A percentile compares a stretch with the other conserved stretches of the same genome.
These are phyloP conservation scores for Edaphochlamys debaryana DNA, from an alignment of 139 green algal species.

Conservation along the genomic window DNA sequence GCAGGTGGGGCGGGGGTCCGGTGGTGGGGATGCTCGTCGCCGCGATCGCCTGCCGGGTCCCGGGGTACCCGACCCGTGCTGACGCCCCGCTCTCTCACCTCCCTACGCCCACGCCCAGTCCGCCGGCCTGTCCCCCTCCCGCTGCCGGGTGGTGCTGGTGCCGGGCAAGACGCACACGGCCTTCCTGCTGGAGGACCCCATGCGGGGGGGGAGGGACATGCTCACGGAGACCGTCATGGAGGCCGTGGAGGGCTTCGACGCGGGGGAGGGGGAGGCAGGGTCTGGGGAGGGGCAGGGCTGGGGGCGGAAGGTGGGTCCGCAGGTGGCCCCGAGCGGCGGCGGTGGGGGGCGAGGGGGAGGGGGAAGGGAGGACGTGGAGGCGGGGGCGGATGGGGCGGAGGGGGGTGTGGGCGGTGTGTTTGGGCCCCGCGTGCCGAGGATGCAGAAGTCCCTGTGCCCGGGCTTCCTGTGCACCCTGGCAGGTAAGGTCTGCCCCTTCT, in stretches of 20 bases:
- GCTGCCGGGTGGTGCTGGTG: slow-evolving; percentile 44
- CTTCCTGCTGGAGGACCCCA: slow-evolving; percentile 67
- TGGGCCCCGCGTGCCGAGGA: too few species aligned
- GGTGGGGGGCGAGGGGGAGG: neutral
- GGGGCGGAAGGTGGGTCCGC: neutral
- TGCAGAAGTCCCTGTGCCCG: slow-evolving; percentile 57
- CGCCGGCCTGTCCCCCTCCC: slow-evolving; percentile 12
- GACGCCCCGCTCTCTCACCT: slow-evolving; percentile 38
- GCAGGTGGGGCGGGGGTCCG: slow-evolving; percentile 39
- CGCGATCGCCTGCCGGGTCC: too few species aligned
- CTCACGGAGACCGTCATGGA: slow-evolving; percentile 62
- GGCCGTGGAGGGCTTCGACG: slow-evolving; percentile 39
- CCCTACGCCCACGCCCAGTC: slow-evolving; percentile 47
- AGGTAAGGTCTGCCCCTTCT: slow-evolving; percentile 63
- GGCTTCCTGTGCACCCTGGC: slow-evolving; percentile 54
- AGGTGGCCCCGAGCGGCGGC: neutral
- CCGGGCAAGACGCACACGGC: slow-evolving; percentile 70
- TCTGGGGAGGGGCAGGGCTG: neutral
- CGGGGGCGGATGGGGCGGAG: neutral
- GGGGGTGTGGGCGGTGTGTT: slow-evolving; percentile 7
- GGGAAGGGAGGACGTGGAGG: neutral
- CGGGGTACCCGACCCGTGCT: too few species aligned
- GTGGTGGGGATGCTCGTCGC: too few species aligned
- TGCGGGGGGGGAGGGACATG: slow-evolving; percentile 65
- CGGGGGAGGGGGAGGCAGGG: neutral